Conservation (phyloP, 108 stramenopile genomes). For the Nannochloropsis oceanica region DNA sequence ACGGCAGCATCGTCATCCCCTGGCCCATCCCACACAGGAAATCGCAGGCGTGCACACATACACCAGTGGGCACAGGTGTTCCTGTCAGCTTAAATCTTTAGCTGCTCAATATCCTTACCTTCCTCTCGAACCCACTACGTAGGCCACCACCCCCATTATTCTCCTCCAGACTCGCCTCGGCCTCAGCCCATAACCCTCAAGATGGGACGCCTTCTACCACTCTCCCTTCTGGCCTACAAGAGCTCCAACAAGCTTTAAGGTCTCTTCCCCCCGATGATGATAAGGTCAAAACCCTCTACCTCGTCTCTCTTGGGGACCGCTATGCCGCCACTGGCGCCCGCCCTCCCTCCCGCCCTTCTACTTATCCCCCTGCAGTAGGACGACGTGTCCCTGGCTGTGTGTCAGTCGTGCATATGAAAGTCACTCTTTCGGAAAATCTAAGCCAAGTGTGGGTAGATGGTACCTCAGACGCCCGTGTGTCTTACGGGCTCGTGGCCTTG, state of each 20-base stretch:
- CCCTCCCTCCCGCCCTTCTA: neutral
- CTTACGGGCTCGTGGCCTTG: neutral
- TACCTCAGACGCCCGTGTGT: neutral
- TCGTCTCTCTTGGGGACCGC: neutral
- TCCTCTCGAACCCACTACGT: no score
- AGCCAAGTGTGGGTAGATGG: neutral
- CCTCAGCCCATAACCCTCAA: no score
- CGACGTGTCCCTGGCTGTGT: neutral
- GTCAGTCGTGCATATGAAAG: neutral
- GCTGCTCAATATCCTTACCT: no score
- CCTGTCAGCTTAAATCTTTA: no score
- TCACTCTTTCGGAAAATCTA: neutral
- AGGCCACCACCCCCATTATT: no score
- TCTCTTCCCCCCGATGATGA: neutral
- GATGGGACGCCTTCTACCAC: no score
- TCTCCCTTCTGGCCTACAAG: neutral
- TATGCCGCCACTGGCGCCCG: neutral
- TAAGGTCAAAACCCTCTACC: neutral
- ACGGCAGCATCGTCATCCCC: no score
- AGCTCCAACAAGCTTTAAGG: neutral
- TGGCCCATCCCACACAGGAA: no score
- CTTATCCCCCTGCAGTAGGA: neutral
- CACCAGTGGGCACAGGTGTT: no score
- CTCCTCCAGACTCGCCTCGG: no score
- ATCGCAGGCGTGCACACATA: no score